Percentiles rank a stretch among this genome's conserved stretches.
Conservation (phyloP, 2,329 filamentous ascomycete species). For the Calonectria leucothoes region DNA sequence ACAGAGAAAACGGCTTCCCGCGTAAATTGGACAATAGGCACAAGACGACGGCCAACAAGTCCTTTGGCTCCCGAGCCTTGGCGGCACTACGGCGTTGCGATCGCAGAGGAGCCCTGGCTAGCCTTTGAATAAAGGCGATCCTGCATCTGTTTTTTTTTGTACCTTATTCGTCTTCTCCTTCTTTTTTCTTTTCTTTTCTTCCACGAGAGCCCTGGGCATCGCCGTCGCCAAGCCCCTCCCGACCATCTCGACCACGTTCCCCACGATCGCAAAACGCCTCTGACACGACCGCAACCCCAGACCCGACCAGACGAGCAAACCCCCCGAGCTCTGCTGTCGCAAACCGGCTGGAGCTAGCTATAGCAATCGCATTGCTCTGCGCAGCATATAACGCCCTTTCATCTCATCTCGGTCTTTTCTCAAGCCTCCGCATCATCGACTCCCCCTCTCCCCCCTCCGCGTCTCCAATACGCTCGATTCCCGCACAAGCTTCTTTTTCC, state of each 20-base stretch:
- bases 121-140: slow-evolving; percentile 1
- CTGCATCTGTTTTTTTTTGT: not conserved
- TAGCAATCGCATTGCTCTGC: slow-evolving; percentile 31
- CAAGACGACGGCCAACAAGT: not conserved
- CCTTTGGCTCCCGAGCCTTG: slow-evolving; percentile 40
- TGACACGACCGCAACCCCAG: not conserved
- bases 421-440: not conserved
- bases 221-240: slow-evolving; percentile 4
- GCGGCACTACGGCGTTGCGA: slow-evolving; percentile 36
- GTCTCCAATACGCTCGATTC: not conserved
- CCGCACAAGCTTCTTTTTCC: slow-evolving; percentile 15
- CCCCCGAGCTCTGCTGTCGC: slow-evolving; percentile 19
- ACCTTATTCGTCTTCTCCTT: not conserved
- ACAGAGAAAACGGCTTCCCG: slow-evolving; percentile 9
- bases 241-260: not conserved
- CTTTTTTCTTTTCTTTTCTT: not conserved
- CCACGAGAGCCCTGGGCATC: not conserved
- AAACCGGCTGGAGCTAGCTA: slow-evolving; percentile 20
- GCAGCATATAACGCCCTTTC: slow-evolving; percentile 19
- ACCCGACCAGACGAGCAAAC: not conserved
- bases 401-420: not conserved
- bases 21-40: slow-evolving; percentile 8
- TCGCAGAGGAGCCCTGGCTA: slow-evolving; percentile 28
- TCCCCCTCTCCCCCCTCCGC: not conserved
- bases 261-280: not conserved